Percentiles rank a stretch among this genome's conserved stretches.
Evolutionary conservation across 441 rosid genomes (phyloP).

Genomic region (Pelargonium exstipulatum): DNA sequence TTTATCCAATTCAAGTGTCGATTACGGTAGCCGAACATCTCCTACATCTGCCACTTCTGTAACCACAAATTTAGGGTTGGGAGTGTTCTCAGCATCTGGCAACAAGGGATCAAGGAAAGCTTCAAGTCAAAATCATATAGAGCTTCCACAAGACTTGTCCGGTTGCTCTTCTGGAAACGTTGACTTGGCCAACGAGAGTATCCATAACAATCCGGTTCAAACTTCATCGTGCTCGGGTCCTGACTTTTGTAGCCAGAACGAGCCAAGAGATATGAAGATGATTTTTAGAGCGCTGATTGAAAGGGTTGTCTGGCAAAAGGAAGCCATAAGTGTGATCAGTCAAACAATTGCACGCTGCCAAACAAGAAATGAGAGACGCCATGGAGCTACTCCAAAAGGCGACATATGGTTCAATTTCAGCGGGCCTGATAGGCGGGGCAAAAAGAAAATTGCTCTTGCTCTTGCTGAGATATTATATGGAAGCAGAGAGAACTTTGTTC

Average conservation of each 20-base stretch:
- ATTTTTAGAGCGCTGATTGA: slow-evolving; percentile 42
- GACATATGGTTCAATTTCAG: slow-evolving; percentile 70
- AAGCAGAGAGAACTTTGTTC: slow-evolving; percentile 36
- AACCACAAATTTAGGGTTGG: slow-evolving; percentile 54
- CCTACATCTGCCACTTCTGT: slow-evolving; percentile 49
- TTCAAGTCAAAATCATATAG: slow-evolving; percentile 11
- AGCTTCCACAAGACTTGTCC: slow-evolving; percentile 17
- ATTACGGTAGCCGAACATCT: slow-evolving; percentile 40
- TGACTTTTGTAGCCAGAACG: slow-evolving; percentile 25
- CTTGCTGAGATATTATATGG: slow-evolving; percentile 54
- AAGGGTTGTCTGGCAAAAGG: slow-evolving; percentile 59
- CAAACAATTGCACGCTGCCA: slow-evolving; percentile 36
- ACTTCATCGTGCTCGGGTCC: slow-evolving; percentile 39
- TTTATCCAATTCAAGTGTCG: slow-evolving; percentile 47
- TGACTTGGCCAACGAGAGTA: slow-evolving; percentile 25
- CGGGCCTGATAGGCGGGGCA: slow-evolving; percentile 68
- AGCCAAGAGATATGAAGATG: slow-evolving; percentile 41
- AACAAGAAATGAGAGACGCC: slow-evolving; percentile 26
- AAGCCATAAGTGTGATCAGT: slow-evolving; percentile 47
- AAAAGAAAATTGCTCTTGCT: slow-evolving; percentile 52
- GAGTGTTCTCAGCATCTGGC: slow-evolving; percentile 39
- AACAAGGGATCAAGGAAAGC: background rate
- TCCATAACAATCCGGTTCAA: slow-evolving; percentile 24
- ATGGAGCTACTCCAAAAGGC: slow-evolving; percentile 27
- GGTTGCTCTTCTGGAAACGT: slow-evolving; percentile 21